Evolutionary conservation across 164 flowering plant species (phyloP), one percentile per base, ranked within the genome.

Genomic region (Nelumbo lutea): DNA sequence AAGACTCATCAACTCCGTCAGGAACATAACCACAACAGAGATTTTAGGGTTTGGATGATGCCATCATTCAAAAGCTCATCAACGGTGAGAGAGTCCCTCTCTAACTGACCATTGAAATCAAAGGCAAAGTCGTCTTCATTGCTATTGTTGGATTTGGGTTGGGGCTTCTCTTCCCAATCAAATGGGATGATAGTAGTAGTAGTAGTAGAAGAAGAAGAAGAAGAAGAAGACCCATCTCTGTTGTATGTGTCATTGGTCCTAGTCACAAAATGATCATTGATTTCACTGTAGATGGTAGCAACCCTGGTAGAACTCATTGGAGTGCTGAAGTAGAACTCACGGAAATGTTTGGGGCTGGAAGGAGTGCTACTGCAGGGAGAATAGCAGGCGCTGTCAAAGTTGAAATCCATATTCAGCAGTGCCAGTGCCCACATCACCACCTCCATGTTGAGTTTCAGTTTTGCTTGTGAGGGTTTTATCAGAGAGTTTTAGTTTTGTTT

Each of bases 31-130:
- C 74, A 59, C 0, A 83, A 78, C 0, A 88, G 86, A 0, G 81
- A 81, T 61, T 82, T 81, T 42, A 88, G 56, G 6, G 88, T 83
- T 61, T 61, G 69, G 62, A 88, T 88, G 59, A 74, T 85, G 14
- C 93, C 90, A 47, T 81, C 81, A 40, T 85, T 78, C 73, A 88
- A 88, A 59, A 88, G 85, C 79, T 88, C 93, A 9, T 88, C 93
- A 2, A 90, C 74, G 42, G 69, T 87, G 1, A 82, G 66, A 5
- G 84, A 75, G 14, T 64, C 1, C 38, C 65, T 70, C 9, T 83
- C 86, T 5, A 85, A 44, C n/a, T 79, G 81, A 14, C 88, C 87
- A 42, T 84, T 84, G 61, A 86, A 88, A 43, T 86, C 75, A 65
- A 88, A 88, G 44, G 77, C 87, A 46, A 86, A 86, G 47, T 83